phyloP scores from a whole-genome alignment of 2,329 filamentous ascomycete genomes.

The Thelonectria discophora region DNA sequence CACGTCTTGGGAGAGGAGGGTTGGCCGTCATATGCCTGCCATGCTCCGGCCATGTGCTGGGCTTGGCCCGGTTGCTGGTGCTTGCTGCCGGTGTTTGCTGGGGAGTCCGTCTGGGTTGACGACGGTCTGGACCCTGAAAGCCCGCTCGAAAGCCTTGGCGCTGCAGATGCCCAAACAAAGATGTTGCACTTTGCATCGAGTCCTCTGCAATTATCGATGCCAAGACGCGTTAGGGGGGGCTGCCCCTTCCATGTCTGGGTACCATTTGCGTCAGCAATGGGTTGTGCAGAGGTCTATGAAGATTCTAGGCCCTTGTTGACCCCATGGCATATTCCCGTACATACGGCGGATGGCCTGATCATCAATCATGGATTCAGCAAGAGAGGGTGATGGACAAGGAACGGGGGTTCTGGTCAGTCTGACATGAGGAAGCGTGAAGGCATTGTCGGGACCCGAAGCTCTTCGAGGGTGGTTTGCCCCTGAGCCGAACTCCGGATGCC shows the following conservation, averaged over 20 bases:
- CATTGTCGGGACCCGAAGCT: constrained; percentile 5
- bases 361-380: constrained; percentile 14
- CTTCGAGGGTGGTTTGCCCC: not conserved
- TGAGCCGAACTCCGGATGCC: not conserved
- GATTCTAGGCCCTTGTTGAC: constrained; percentile 21
- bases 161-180: not conserved
- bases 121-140: constrained; percentile 17
- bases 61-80: not conserved
- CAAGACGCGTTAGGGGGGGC: constrained; percentile 5
- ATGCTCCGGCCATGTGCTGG: not conserved
- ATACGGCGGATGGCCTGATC: constrained; percentile 12
- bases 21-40: constrained; percentile 5
- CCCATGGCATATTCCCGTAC: constrained; percentile 13
- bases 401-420: not conserved
- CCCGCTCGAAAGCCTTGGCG: constrained; percentile 11
- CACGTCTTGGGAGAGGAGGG: constrained; percentile 8
- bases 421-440: constrained; percentile 3
- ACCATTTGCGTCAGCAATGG: constrained; percentile 16
- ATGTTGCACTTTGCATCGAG: constrained; percentile 5
- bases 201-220: constrained; percentile 13
- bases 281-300: constrained; percentile 21
- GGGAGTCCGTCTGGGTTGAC: not conserved
- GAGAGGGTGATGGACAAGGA: constrained; percentile 21
- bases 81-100: not conserved
- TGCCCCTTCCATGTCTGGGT: not conserved